Conservation (phyloP, 1,284 basidiomycete species). For the Cryptococcus floricola region DNA sequence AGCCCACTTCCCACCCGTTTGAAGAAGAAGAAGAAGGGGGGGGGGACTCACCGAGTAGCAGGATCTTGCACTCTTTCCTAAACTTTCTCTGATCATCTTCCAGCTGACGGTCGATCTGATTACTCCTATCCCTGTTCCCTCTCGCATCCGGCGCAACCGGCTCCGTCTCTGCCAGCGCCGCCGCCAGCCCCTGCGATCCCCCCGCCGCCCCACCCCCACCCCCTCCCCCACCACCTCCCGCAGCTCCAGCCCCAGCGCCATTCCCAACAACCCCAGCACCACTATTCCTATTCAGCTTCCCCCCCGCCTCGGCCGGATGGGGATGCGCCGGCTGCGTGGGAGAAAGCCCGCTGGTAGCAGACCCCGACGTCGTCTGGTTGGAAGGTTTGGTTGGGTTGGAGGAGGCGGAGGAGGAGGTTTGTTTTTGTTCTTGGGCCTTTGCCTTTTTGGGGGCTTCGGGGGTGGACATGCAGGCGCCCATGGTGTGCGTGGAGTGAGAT, state of each 20-base stretch:
- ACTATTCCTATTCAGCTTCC: too few species aligned
- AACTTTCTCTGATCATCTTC: constrained; percentile 60
- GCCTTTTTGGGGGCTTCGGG: constrained; percentile 10
- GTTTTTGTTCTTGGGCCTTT: constrained; percentile 9
- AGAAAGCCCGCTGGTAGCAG: not conserved
- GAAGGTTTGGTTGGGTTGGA: not conserved
- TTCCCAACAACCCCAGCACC: too few species aligned
- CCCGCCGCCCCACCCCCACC: not conserved
- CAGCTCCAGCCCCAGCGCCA: too few species aligned
- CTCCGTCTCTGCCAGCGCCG: constrained; percentile 33
- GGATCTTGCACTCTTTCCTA: constrained; percentile 90
- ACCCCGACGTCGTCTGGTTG: too few species aligned
- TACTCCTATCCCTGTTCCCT: constrained; percentile 60
- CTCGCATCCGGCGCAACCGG: constrained; percentile 15
- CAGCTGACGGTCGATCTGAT: constrained; percentile 55
- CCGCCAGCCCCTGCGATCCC: constrained; percentile 31
- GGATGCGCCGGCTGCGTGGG: not conserved
- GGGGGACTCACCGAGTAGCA: constrained; percentile 71
- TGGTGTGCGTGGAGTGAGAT: not conserved
- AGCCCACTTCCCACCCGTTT: not conserved
- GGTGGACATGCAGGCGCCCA: constrained; percentile 17
- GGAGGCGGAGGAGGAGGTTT: not conserved
- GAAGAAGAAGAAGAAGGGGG: too few species aligned
- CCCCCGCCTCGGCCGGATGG: too few species aligned
- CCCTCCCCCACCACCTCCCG: too few species aligned